Conservation (phyloP, 2,329 filamentous ascomycete species). For the Cordyceps javanica region DNA sequence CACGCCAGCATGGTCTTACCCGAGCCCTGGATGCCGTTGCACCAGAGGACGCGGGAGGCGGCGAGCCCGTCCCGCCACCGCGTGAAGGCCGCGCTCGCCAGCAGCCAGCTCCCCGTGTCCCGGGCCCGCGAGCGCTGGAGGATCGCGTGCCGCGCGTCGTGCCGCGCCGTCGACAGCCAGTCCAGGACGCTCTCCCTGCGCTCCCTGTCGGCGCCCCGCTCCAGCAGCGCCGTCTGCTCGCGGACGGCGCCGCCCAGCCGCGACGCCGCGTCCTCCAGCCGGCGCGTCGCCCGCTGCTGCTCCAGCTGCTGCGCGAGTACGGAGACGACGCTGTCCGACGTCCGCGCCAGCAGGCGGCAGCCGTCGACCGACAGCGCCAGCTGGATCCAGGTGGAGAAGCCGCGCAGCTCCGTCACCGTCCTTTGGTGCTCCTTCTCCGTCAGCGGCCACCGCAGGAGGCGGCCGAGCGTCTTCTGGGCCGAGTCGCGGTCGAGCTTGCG, state of each 20-base stretch:
- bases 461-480: not conserved
- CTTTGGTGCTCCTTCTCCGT: constrained; percentile 18
- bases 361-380: constrained; percentile 19
- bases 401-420: constrained; percentile 16
- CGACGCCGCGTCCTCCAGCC: not conserved
- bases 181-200: not conserved
- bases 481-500: constrained; percentile 2
- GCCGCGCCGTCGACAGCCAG: constrained; percentile 1
- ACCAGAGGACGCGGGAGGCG: constrained; percentile 15
- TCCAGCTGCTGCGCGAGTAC: constrained; percentile 17
- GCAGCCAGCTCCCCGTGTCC: constrained; percentile 19
- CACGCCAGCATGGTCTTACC: constrained; percentile 21
- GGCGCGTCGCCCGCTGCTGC: constrained; percentile 12
- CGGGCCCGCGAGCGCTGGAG: constrained; percentile 13
- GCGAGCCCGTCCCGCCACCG: constrained; percentile 3
- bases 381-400: constrained; percentile 17
- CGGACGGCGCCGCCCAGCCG: not conserved
- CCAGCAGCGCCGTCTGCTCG: not conserved
- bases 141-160: not conserved
- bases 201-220: not conserved
- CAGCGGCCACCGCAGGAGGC: constrained; percentile 16
- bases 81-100: not conserved
- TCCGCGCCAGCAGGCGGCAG: constrained; percentile 17
- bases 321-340: constrained; percentile 16
- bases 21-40: constrained; percentile 19